Base-by-base conservation (phyloP, 257 asterid species). In the Nicotiana undulata region DNA sequence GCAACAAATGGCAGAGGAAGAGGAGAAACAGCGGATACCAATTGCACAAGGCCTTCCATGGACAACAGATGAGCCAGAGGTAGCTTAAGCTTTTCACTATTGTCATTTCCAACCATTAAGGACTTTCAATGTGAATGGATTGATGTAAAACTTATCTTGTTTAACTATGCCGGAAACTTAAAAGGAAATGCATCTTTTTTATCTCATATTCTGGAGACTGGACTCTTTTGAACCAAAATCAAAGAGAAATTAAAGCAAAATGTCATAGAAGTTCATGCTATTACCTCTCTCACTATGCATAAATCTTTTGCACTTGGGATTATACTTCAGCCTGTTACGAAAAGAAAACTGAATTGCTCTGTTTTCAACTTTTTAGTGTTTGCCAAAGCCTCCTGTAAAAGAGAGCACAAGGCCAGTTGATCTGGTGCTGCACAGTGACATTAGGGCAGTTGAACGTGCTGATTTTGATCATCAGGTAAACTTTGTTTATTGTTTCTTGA, bases 41-140 rank as follows among this genome's bases (percentile, higher is more conserved):
- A 28, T 94, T 70, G 98, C 99, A 34, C 98, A 91, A 83, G 98
- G 98, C 84, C 98, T 96, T 84, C 99, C 99, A 24, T 93, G 95
- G 97, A 96, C 98, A 70, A 94, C 97, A 26, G 99, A 93, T 63
- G 97, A 96, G 87, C 99, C 99, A 51, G 98, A 93, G 97, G 99
- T 96, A 88, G 77, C 46, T 51, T 78, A 72, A n/a, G 59, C 51
- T 44, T 72, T 64, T 58, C 60, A 56, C 24, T n/a, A 52, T 9
- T 51, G 32, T 59, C 56, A 24, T 46, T 8, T 81, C 56, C 11
- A 20, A 40, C 70, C 70, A 63, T 18, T 0, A 40, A 68, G 32
- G 13, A 20, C 59, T 72, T 72, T 12, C 13, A 11, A 44, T 20
- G 34, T 70, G 77, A 68, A 40, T 70, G 60, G 31, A 24, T 70